These are phyloP conservation scores for Bipolaris oryzae DNA, from an alignment of 2,329 filamentous ascomycete genomes.

Conservation along the genomic window DNA sequence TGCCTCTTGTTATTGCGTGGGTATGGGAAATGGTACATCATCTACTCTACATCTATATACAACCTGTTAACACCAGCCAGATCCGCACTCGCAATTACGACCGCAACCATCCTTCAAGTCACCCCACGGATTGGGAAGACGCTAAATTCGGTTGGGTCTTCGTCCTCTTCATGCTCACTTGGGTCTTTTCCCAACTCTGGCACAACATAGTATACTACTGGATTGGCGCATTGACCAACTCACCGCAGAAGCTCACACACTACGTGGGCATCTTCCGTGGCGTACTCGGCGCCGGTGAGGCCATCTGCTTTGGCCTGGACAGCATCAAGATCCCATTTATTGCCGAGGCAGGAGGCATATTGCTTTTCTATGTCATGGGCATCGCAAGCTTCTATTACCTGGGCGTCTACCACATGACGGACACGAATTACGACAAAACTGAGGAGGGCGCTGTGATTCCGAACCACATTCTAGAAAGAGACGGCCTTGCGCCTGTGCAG, in stretches of 20 bases:
- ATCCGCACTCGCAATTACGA: conserved; percentile 41
- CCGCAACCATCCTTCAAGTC: conserved; percentile 26
- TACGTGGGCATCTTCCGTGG: conserved; percentile 42
- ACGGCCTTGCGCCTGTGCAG: conserved; percentile 26
- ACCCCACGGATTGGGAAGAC: conserved; percentile 39
- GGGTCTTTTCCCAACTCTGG: conserved; percentile 41
- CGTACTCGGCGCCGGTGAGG: conserved; percentile 40
- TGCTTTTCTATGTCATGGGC: conserved; percentile 38
- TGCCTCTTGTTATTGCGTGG: conserved; percentile 37
- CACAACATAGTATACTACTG: conserved; percentile 43
- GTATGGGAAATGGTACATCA: conserved; percentile 40
- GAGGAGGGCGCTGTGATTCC: conserved; percentile 36
- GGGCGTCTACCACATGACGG: conserved; percentile 36
- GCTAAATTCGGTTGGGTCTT: conserved; percentile 37
- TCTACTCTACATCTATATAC: not conserved
- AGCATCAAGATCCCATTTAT: conserved; percentile 40
- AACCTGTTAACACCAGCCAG: conserved; percentile 15
- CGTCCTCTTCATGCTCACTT: conserved; percentile 40
- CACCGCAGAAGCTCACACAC: conserved; percentile 40
- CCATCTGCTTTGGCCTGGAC: conserved; percentile 41
- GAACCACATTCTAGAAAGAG: conserved; percentile 34
- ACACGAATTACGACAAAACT: conserved; percentile 37
- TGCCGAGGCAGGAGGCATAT: conserved; percentile 36
- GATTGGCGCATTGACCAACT: conserved; percentile 42
- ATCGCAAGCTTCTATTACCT: conserved; percentile 37